Percentiles rank a stretch among this genome's conserved stretches.
These are phyloP conservation scores for Trametes villosa DNA, from an alignment of 768 basidiomycete species.

Conservation along the genomic window DNA sequence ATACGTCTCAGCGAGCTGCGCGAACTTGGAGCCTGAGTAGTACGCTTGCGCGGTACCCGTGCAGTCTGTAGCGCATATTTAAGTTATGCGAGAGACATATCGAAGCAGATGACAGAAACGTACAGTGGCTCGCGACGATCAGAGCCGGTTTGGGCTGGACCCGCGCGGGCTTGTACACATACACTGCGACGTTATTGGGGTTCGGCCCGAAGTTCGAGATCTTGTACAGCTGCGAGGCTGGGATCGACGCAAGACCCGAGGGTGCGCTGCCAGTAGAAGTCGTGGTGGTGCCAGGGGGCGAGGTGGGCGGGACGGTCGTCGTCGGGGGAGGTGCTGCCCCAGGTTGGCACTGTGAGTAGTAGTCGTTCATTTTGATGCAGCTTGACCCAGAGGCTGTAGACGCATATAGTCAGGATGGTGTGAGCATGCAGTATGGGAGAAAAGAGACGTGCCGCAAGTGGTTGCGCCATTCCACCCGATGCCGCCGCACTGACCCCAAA, in stretches of 20 bases:
- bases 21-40: conserved; percentile 52
- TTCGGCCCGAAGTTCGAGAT: conserved; percentile 54
- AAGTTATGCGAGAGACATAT: background rate
- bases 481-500: conserved; percentile 19
- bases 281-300: conserved; percentile 9
- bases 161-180: conserved; percentile 37
- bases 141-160: conserved; percentile 42
- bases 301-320: background rate
- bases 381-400: conserved; percentile 38
- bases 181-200: conserved; percentile 56
- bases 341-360: conserved; percentile 10
- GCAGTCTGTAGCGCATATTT: conserved; percentile 36
- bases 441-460: conserved; percentile 21
- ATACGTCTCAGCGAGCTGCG: conserved; percentile 49
- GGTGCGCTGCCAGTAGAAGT: background rate
- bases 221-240: conserved; percentile 32
- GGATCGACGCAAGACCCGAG: conserved; percentile 17
- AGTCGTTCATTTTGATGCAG: conserved; percentile 31
- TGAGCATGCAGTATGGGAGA: background rate
- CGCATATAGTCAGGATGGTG: background rate
- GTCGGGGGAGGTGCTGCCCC: background rate
- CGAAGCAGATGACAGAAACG: no score
- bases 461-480: conserved; percentile 19
- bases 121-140: conserved; percentile 49
- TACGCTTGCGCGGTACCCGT: conserved; percentile 53